Evolutionary conservation across 495 filamentous ascomycete species (phyloP), one percentile per base, ranked within the genome.

Genomic region (Aspergillus leporis): DNA sequence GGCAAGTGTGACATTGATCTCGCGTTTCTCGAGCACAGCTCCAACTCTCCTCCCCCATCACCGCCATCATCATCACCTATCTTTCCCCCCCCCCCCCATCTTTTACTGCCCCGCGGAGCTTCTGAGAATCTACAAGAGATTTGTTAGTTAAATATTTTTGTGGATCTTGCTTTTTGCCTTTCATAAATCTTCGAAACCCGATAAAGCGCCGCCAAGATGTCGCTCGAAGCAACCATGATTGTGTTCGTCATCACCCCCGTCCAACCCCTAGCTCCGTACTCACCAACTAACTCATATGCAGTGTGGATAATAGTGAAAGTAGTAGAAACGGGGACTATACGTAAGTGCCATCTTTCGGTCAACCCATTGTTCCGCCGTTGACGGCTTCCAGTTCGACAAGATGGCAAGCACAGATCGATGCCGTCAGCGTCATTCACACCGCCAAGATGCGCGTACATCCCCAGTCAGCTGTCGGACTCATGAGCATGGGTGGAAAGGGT

Each of bases 401-500:
- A 75, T 98, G 90, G 82, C 92, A 97, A 77, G 92, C 94, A 59
- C 94, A 98, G 80, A 78, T 89, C 65, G 95, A 99, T 75, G 92
- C 93, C 48, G 91, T 96, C 66, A 92, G 89, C 70, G 88, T 97
- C 72, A 88, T 97, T 70, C 97, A 97, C 80, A 90, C 88, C 62
- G 88, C 88, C 66, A 96, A 98, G 76, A 96, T 93, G 62, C 86
- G 91, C 76, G 89, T 85, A 72, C 96, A 99, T 74, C 90, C 94
- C 22, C 94, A 99, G 77, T 97, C 92, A 13, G 93, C 92, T 22
- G 95, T 98, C 55, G 94, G 94, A 59, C 81, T 99, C 51, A 96
- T 99, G 92, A 97, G 90, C 74, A 97, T 98, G 93, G 94, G 91
- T 58, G 94, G 94, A 65, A 93, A 93, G 67, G 92, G 92, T 13